These are phyloP conservation scores for Fusarium burgessii DNA, from an alignment of 2,329 filamentous ascomycete species.

Conservation along the genomic window DNA sequence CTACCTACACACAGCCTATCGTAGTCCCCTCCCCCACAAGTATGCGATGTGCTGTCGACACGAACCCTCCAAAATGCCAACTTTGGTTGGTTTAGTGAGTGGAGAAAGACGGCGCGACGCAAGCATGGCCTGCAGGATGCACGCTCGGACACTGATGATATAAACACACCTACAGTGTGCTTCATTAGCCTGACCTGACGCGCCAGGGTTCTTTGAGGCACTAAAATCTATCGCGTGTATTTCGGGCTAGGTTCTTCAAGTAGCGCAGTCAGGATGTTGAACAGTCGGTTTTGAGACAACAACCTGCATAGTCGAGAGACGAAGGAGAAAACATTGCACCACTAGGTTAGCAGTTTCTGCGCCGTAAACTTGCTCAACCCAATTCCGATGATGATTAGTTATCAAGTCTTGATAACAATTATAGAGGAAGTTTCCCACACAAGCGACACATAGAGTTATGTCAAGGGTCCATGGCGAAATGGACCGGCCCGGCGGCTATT, in stretches of 20 bases:
- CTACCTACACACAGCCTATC: slow-evolving; percentile 13
- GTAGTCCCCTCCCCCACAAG: slow-evolving; percentile 38
- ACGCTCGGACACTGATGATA: slow-evolving; percentile 40
- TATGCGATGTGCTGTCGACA: slow-evolving; percentile 31
- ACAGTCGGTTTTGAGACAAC: slow-evolving; percentile 34
- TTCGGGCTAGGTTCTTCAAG: slow-evolving; percentile 32
- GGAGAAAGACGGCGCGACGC: slow-evolving; percentile 39
- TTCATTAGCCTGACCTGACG: slow-evolving; percentile 4
- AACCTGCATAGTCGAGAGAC: slow-evolving; percentile 12
- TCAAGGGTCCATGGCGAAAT: slow-evolving; percentile 28
- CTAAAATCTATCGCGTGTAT: slow-evolving; percentile 33
- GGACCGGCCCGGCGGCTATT: slow-evolving; percentile 49
- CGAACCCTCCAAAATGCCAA: slow-evolving; percentile 38
- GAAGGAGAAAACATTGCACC: slow-evolving; percentile 16
- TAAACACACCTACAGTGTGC: slow-evolving; percentile 20
- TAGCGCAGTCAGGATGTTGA: slow-evolving; percentile 27
- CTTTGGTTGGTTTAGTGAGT: slow-evolving; percentile 31
- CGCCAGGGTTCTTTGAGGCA: slow-evolving; percentile 14
- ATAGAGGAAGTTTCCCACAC: neutral
- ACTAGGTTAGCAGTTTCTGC: slow-evolving; percentile 11
- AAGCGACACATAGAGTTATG: slow-evolving; percentile 22
- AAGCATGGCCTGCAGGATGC: slow-evolving; percentile 45
- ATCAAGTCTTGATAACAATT: neutral
- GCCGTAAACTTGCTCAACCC: slow-evolving; percentile 14
- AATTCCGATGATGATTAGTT: neutral